Percentiles rank a stretch among this genome's conserved stretches.
Evolutionary conservation across 441 rosid species (phyloP).

Genomic region (Cnidoscolus chayamansa): DNA sequence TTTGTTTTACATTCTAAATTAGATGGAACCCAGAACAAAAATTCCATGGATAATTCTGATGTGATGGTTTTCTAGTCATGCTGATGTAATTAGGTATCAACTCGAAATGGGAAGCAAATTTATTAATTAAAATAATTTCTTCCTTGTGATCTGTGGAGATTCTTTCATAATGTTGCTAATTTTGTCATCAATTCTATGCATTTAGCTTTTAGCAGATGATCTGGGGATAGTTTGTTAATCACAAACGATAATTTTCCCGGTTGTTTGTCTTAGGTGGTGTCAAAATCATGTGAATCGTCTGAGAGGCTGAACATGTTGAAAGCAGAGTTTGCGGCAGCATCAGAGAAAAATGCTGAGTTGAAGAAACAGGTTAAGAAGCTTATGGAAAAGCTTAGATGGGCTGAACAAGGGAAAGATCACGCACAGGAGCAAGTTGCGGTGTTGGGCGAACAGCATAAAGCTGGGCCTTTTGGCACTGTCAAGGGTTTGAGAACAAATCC

Average conservation of each 20-base stretch:
- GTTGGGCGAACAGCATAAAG: slow-evolving; percentile 69
- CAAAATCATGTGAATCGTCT: slow-evolving; percentile 52
- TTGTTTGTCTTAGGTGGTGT: slow-evolving; percentile 20
- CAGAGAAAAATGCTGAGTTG: slow-evolving; percentile 62
- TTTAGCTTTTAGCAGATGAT: background rate
- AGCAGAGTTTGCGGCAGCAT: slow-evolving; percentile 50
- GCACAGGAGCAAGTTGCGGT: slow-evolving; percentile 68
- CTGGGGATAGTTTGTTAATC: background rate
- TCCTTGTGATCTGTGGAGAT: too few relatives aligned
- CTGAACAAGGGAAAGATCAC: slow-evolving; percentile 66
- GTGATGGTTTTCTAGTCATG: background rate
- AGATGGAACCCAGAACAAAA: too few relatives aligned
- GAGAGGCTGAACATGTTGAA: slow-evolving; percentile 54
- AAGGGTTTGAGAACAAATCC: slow-evolving; percentile 79
- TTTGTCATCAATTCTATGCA: too few relatives aligned
- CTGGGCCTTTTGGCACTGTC: slow-evolving; percentile 88
- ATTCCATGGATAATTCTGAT: too few relatives aligned
- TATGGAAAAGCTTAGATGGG: slow-evolving; percentile 51
- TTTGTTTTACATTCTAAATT: too few relatives aligned
- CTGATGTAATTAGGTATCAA: background rate
- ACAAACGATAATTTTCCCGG: background rate
- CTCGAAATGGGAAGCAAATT: background rate
- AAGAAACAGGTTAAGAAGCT: slow-evolving; percentile 61
- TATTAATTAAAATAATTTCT: too few relatives aligned
- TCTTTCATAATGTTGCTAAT: too few relatives aligned